These are phyloP conservation scores for Tuber microsphaerosporum DNA, from an alignment of 495 filamentous ascomycete genomes.

Conservation along the genomic window DNA sequence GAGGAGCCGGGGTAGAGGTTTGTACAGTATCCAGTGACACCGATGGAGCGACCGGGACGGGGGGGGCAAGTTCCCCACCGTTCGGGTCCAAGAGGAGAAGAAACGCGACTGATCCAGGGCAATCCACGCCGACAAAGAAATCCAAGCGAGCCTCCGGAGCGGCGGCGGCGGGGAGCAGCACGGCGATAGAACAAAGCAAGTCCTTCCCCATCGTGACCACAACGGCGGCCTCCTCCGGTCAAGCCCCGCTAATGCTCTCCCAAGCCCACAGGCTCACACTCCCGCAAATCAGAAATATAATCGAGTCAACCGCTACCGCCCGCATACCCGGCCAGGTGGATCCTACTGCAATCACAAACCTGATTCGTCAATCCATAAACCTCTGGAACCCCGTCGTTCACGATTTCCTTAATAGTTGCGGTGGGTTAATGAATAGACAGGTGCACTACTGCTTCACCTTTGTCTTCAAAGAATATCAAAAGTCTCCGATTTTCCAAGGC, in stretches of 20 bases:
- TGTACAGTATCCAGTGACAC: conserved; percentile 31
- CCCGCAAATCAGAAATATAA: conserved; percentile 40
- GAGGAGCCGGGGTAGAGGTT: conserved; percentile 17
- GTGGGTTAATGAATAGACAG: conserved; percentile 11
- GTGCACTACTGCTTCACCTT: conserved; percentile 21
- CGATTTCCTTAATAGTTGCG: conserved; percentile 18
- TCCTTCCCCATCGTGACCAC: conserved; percentile 2
- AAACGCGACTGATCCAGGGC: conserved; percentile 10
- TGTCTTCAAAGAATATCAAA: conserved; percentile 26
- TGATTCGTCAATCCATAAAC: conserved; percentile 29
- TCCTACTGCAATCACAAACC: conserved; percentile 40
- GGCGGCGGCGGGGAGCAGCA: not conserved
- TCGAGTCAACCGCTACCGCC: conserved; percentile 38
- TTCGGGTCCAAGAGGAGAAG: conserved; percentile 18
- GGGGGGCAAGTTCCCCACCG: not conserved
- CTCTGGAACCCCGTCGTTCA: conserved; percentile 23
- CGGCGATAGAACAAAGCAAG: conserved; percentile 4
- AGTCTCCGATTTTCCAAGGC: conserved; percentile 22
- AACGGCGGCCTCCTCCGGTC: not conserved
- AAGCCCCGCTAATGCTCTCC: conserved; percentile 5
- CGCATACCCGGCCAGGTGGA: conserved; percentile 42
- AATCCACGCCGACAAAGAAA: conserved; percentile 15
- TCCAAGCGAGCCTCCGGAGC: conserved; percentile 10
- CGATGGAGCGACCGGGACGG: conserved; percentile 13
- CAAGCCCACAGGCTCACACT: conserved; percentile 36